Evolutionary conservation across 768 basidiomycete genomes (phyloP).

Genomic region (Termitomyces sp.): DNA sequence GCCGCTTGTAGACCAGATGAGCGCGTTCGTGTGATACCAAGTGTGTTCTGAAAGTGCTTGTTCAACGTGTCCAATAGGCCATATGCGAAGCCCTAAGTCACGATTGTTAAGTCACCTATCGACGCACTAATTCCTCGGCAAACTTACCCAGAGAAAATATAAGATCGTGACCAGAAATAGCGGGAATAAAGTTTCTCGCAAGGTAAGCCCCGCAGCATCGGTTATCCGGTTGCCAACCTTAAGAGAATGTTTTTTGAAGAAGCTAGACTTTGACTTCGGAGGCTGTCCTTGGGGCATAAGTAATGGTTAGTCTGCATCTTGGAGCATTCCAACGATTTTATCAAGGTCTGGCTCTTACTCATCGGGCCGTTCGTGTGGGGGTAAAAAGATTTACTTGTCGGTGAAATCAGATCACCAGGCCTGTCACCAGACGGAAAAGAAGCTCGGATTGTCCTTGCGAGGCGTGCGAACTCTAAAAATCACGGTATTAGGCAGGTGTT

Average conservation of each 20-base stretch:
- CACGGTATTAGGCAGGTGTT: neutral
- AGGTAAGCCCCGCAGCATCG: conserved; percentile 23
- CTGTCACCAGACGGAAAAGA: conserved; percentile 10
- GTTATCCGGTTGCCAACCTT: conserved; percentile 27
- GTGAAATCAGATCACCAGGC: conserved; percentile 11
- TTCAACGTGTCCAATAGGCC: conserved; percentile 28
- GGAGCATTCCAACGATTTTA: neutral
- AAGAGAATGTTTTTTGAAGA: conserved; percentile 23
- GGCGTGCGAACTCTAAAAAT: too few relatives aligned
- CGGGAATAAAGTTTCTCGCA: conserved; percentile 26
- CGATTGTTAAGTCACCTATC: neutral
- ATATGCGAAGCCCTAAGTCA: conserved; percentile 25
- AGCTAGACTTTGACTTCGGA: conserved; percentile 2
- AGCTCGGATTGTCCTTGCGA: neutral
- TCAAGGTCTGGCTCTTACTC: neutral
- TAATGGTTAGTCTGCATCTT: neutral
- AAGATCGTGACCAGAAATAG: conserved; percentile 29
- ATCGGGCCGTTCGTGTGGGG: conserved; percentile 11
- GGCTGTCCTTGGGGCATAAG: conserved; percentile 9
- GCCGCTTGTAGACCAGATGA: conserved; percentile 30
- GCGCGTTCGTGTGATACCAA: conserved; percentile 26
- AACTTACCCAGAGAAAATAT: conserved; percentile 29
- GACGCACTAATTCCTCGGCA: neutral
- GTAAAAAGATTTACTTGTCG: neutral
- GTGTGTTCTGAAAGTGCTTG: conserved; percentile 28